A percentile compares a stretch with the other conserved stretches of the same genome.
Evolutionary conservation across 2,329 filamentous ascomycete species (phyloP).

Genomic region (Sarocladiaceae sp.): DNA sequence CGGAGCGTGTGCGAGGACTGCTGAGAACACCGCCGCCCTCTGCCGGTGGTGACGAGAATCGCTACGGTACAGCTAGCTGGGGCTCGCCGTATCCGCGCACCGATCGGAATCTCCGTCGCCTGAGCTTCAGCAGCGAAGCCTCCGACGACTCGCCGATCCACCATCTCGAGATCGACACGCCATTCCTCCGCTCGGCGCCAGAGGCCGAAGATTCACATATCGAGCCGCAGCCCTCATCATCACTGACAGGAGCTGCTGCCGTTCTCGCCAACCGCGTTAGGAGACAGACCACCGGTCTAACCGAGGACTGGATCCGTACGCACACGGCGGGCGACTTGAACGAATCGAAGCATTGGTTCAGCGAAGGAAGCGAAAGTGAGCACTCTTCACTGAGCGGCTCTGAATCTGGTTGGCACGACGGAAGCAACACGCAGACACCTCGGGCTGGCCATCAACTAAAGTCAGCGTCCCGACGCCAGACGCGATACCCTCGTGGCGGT

Average conservation of each 20-base stretch:
- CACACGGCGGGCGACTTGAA: slow-evolving; percentile 66
- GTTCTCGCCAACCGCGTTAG: slow-evolving; percentile 58
- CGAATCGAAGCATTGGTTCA: slow-evolving; percentile 76
- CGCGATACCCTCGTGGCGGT: slow-evolving; percentile 37
- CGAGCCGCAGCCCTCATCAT: slow-evolving; percentile 22
- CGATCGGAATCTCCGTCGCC: slow-evolving; percentile 43
- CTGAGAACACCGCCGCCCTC: slow-evolving; percentile 49
- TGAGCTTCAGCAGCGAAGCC: slow-evolving; percentile 51
- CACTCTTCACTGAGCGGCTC: slow-evolving; percentile 68
- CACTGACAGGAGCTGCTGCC: slow-evolving; percentile 36
- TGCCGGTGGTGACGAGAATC: slow-evolving; percentile 26
- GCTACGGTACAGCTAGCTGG: slow-evolving; percentile 73
- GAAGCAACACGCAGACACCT: slow-evolving; percentile 42
- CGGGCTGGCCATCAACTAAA: slow-evolving; percentile 27
- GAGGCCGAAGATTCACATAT: slow-evolving; percentile 20
- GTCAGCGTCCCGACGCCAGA: slow-evolving; percentile 19
- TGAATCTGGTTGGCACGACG: slow-evolving; percentile 46
- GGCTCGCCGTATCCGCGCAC: slow-evolving; percentile 79
- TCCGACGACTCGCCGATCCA: slow-evolving; percentile 57
- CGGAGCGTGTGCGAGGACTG: slow-evolving; percentile 48
- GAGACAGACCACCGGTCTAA: slow-evolving; percentile 56
- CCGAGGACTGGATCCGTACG: slow-evolving; percentile 80
- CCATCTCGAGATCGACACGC: slow-evolving; percentile 55
- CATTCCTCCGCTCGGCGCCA: slow-evolving; percentile 53
- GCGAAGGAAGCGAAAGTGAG: slow-evolving; percentile 66